These are phyloP conservation scores for Colletotrichum melonis DNA, from an alignment of 2,329 filamentous ascomycete species.

Conservation along the genomic window DNA sequence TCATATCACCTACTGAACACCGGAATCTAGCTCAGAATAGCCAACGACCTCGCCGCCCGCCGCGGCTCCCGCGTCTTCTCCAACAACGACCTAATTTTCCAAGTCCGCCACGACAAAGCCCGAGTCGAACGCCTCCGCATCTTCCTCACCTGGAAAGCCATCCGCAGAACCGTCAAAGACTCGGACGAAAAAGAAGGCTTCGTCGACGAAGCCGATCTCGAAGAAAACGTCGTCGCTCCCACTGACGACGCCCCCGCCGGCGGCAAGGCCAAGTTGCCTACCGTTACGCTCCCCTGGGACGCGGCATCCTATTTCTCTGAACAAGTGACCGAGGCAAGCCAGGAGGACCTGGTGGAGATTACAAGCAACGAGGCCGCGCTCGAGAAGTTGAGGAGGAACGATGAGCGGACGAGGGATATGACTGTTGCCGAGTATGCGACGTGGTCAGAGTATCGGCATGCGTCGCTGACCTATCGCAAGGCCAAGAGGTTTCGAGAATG, in stretches of 20 bases:
- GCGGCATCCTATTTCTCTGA: conserved; percentile 30
- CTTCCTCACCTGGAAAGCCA: conserved; percentile 40
- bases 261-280: conserved; percentile 18
- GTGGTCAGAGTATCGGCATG: conserved; percentile 39
- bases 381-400: conserved; percentile 32
- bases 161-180: conserved; percentile 38
- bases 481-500: conserved; percentile 38
- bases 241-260: not conserved
- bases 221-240: not conserved
- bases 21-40: conserved; percentile 30
- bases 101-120: conserved; percentile 38
- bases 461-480: conserved; percentile 39
- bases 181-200: conserved; percentile 33
- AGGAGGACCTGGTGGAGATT: conserved; percentile 18
- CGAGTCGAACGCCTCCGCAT: conserved; percentile 38
- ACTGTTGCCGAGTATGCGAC: conserved; percentile 37
- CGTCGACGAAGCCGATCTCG: conserved; percentile 29
- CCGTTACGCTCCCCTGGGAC: conserved; percentile 33
- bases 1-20: too few relatives aligned
- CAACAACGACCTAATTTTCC: conserved; percentile 40
- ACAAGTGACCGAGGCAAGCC: conserved; percentile 17
- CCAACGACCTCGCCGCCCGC: conserved; percentile 37
- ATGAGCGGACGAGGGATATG: conserved; percentile 37
- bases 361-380: conserved; percentile 28
- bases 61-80: conserved; percentile 38